A percentile compares a stretch with the other conserved stretches of the same genome.
phyloP scores from a whole-genome alignment of 768 basidiomycete genomes.

The Phaeotremella fagi region DNA sequence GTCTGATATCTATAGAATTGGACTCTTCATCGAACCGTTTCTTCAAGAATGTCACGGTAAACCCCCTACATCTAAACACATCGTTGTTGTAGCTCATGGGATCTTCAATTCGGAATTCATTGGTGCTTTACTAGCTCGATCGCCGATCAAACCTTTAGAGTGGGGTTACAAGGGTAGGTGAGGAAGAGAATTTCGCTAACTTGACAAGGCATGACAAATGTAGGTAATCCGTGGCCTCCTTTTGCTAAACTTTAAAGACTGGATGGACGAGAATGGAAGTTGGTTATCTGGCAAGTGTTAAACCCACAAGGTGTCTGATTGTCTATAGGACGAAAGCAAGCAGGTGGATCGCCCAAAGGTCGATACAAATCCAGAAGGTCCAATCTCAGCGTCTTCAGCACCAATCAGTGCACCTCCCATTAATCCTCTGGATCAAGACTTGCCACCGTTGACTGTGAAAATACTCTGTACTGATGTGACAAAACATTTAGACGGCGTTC shows the following conservation, averaged over 20 bases:
- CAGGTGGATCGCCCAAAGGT: conserved; percentile 8
- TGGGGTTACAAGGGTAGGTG: conserved; percentile 42
- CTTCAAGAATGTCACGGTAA: conserved; percentile 32
- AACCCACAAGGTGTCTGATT: background rate
- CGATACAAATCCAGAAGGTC: conserved; percentile 21
- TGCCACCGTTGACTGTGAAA: conserved; percentile 19
- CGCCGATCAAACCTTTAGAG: conserved; percentile 27
- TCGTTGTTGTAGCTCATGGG: conserved; percentile 51
- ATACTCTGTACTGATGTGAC: conserved; percentile 46
- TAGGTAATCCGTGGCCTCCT: too few species aligned
- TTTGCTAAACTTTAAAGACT: conserved; percentile 36
- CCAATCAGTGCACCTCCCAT: conserved; percentile 16
- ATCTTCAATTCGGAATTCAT: conserved; percentile 51
- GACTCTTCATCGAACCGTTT: conserved; percentile 47
- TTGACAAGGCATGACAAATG: conserved; percentile 46
- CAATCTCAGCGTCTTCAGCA: conserved; percentile 27
- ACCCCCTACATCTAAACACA: conserved; percentile 29
- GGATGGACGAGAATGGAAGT: conserved; percentile 46
- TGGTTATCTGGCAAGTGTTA: conserved; percentile 32
- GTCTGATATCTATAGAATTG: conserved; percentile 26
- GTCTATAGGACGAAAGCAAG: background rate
- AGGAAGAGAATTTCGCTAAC: background rate
- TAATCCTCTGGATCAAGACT: conserved; percentile 7
- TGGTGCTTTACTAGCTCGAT: conserved; percentile 44
- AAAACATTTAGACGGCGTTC: conserved; percentile 49